A percentile compares a stretch with the other conserved stretches of the same genome.
Evolutionary conservation across 495 filamentous ascomycete species (phyloP).

Genomic region (Platismatia glauca): DNA sequence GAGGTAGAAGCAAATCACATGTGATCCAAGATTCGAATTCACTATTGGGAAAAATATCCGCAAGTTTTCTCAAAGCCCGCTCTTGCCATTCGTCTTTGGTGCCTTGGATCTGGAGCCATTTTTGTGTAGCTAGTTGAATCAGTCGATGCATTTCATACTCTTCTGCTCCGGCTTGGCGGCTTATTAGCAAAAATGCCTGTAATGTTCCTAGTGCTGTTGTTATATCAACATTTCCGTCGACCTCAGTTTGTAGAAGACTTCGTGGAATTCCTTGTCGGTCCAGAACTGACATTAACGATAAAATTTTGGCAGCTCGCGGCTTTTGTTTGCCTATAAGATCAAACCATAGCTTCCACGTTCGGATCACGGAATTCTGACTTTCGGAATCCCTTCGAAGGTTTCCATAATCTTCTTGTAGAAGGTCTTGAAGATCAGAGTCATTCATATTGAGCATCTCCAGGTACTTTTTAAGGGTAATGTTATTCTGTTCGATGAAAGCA

Average conservation of each 20-base stretch:
- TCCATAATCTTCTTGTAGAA: not conserved
- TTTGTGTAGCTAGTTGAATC: slow-evolving; percentile 20
- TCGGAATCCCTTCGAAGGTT: not conserved
- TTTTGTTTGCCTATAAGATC: not conserved
- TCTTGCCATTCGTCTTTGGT: not conserved
- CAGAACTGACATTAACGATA: slow-evolving; percentile 11
- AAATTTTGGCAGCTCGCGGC: not conserved
- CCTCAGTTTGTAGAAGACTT: slow-evolving; percentile 15
- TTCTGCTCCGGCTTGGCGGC: slow-evolving; percentile 1
- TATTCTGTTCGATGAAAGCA: not conserved
- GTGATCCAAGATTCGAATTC: not conserved
- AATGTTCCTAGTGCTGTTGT: slow-evolving; percentile 7
- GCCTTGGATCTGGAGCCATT: slow-evolving; percentile 23
- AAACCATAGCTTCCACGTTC: slow-evolving; percentile 3
- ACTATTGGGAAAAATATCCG: not conserved
- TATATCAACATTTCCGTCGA: slow-evolving; percentile 20
- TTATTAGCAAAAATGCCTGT: slow-evolving; percentile 20
- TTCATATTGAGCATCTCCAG: not conserved
- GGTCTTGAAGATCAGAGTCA: too few relatives aligned
- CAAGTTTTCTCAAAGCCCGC: not conserved
- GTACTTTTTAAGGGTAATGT: not conserved
- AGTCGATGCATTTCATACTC: slow-evolving; percentile 22
- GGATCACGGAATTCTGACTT: not conserved
- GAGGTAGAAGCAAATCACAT: not conserved
- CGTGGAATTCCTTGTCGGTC: slow-evolving; percentile 4